Evolutionary conservation across 176 grass and related monocot species (phyloP), one percentile per base, ranked within the genome.

Genomic region (Miscanthus lutarioriparius): DNA sequence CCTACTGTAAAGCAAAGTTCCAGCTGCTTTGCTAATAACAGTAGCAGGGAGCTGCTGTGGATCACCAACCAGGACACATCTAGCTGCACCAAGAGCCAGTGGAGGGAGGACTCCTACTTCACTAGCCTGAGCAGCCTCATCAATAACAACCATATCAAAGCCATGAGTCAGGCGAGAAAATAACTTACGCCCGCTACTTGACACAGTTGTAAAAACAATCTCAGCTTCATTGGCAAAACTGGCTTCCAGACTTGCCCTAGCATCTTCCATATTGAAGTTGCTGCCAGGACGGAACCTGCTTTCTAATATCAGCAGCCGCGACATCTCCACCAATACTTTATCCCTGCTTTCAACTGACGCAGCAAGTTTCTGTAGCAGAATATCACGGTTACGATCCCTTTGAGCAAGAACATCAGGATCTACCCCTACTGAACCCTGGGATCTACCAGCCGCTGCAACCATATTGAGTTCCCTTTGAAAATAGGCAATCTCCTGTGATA

Each of bases 191-290:
- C 97, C 97, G 28, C 93, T 96, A 78, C 97, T 99, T 39, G 97
- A 99, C 43, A 99, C 97, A 20, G 97, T 99, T 75, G 97, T 99
- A 77, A 99, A 99, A 84, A 99, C 97, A 86, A 99, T 99, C 87
- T 99, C 97, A 65, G 97, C 97, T 90, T 99, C 97, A 12, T 99
- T 99, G 22, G 97, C 93, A 49, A 99, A 99, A 80, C 93, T 99
- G 69, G 93, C 97, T 91, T 99, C 97, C 40, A 99, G 85, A 49
- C 85, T 96, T 76, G 93, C 90, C 80, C 97, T 92, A 79, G 90
- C 91, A 85, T 99, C 97, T 87, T 99, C 97, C 82, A 96, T 49
- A 86, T 96, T 99, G 79, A 99, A 99, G 89, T 63, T 99, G 67
- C 88, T 77, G 36, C 97, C 97, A 76, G 64, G 58, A 73, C 93